phyloP scores from a whole-genome alignment of 2,329 filamentous ascomycete genomes.

The Talaromyces sp. region DNA sequence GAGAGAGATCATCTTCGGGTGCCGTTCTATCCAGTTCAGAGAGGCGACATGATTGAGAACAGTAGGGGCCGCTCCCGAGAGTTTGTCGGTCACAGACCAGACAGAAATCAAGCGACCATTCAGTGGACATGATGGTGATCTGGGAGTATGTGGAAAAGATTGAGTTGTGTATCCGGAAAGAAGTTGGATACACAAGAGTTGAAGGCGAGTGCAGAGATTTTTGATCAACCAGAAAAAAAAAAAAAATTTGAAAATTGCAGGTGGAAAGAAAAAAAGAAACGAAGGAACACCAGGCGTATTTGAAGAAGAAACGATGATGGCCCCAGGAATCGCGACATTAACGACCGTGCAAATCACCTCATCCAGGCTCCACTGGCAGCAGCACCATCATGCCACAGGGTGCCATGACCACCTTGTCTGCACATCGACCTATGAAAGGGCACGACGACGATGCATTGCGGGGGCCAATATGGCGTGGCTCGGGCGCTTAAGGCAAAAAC shows the following conservation, averaged over 20 bases:
- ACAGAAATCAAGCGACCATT: constrained; percentile 90
- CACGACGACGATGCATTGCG: constrained; percentile 6
- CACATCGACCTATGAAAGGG: constrained; percentile 3
- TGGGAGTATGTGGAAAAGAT: background rate
- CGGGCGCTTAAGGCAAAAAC: constrained; percentile 28
- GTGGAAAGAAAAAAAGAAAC: background rate
- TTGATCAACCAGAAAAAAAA: constrained; percentile 9
- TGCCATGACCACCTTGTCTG: background rate
- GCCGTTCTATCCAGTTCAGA: constrained; percentile 79
- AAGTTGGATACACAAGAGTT: background rate
- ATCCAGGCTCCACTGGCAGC: background rate
- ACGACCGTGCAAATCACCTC: constrained; percentile 9
- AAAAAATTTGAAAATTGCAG: background rate
- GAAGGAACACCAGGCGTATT: background rate
- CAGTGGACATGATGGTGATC: constrained; percentile 36
- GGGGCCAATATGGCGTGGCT: constrained; percentile 22
- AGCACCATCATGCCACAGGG: constrained; percentile 14
- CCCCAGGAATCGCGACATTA: background rate
- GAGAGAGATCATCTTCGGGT: constrained; percentile 43
- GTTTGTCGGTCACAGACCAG: constrained; percentile 91
- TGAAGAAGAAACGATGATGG: background rate
- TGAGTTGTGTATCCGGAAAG: background rate
- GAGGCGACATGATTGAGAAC: constrained; percentile 86
- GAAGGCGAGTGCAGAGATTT: too few species aligned
- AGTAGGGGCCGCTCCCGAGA: constrained; percentile 74